Evolutionary conservation across 768 basidiomycete species (phyloP).

Genomic region (Gyrodon lividus): DNA sequence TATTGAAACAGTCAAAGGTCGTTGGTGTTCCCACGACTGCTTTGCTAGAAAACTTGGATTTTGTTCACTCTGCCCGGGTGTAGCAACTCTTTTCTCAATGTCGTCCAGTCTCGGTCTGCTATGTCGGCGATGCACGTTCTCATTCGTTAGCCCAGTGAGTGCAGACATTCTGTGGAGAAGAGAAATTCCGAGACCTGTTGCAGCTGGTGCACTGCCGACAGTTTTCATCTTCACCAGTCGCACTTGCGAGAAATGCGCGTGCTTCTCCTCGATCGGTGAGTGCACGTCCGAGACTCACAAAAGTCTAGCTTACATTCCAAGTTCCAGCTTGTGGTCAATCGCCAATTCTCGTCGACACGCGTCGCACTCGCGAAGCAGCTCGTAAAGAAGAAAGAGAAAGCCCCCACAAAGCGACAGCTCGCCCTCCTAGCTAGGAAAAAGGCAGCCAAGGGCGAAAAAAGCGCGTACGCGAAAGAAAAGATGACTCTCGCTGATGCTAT

Average conservation of each 20-base stretch:
- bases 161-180: not conserved
- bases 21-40: slow-evolving; percentile 24
- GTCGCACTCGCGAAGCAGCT: slow-evolving; percentile 45
- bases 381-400: slow-evolving; percentile 46
- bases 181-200: not conserved
- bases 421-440: slow-evolving; percentile 64
- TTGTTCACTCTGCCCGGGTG: not conserved
- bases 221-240: slow-evolving; percentile 47
- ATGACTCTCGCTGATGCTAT: slow-evolving; percentile 67
- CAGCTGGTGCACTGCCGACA: slow-evolving; percentile 6
- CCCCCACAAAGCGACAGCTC: slow-evolving; percentile 67
- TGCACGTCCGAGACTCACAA: not conserved
- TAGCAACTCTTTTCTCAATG: slow-evolving; percentile 11
- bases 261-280: slow-evolving; percentile 7
- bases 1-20: not conserved
- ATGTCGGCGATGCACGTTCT: slow-evolving; percentile 25
- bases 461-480: slow-evolving; percentile 62
- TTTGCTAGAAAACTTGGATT: slow-evolving; percentile 4
- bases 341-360: slow-evolving; percentile 51
- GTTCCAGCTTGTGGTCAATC: slow-evolving; percentile 2
- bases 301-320: not conserved
- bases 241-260: slow-evolving; percentile 37
- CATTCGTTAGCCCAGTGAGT: slow-evolving; percentile 20
- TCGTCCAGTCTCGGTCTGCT: slow-evolving; percentile 21
- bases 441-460: slow-evolving; percentile 51